These are phyloP conservation scores for Acer yangbiense DNA, from an alignment of 345 rosid species.

Conservation along the genomic window DNA sequence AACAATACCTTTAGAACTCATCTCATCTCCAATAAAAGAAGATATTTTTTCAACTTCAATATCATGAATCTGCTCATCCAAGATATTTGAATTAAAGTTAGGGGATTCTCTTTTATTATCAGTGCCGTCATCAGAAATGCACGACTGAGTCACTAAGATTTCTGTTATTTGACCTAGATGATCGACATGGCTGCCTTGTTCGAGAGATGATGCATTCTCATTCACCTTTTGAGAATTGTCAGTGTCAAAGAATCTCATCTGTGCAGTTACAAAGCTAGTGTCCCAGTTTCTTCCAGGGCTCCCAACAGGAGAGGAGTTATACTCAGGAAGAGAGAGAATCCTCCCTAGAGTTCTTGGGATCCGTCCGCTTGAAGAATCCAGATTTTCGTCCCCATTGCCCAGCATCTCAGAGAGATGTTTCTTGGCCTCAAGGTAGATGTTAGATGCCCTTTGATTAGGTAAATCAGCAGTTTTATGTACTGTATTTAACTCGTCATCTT, in stretches of 20 bases:
- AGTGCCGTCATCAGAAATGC: conserved; percentile 35
- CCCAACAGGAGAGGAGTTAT: conserved; percentile 56
- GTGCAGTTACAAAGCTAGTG: conserved; percentile 44
- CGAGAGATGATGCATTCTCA: conserved; percentile 26
- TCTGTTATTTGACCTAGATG: conserved; percentile 30
- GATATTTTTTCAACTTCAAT: conserved; percentile 35
- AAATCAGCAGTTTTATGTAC: conserved; percentile 33
- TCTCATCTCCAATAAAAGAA: conserved; percentile 27
- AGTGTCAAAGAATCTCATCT: conserved; percentile 47
- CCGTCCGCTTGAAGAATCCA: conserved; percentile 45
- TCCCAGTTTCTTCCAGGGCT: conserved; percentile 72
- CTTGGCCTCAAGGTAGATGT: conserved; percentile 87
- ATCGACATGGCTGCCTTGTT: conserved; percentile 43
- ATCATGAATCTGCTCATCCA: conserved; percentile 26
- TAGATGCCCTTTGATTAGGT: conserved; percentile 54
- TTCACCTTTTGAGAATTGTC: conserved; percentile 38
- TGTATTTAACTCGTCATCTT: conserved; percentile 34
- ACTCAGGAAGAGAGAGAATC: conserved; percentile 83
- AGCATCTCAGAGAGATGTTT: conserved; percentile 91
- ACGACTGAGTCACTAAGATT: conserved; percentile 27
- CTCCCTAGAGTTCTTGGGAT: conserved; percentile 69
- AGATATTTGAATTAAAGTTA: conserved; percentile 26
- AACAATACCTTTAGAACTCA: conserved; percentile 48
- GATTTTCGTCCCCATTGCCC: conserved; percentile 49
- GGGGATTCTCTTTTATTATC: conserved; percentile 24